A percentile compares a stretch with the other conserved stretches of the same genome.
Conservation (phyloP, 768 basidiomycete species). For the Cyathus striatus region DNA sequence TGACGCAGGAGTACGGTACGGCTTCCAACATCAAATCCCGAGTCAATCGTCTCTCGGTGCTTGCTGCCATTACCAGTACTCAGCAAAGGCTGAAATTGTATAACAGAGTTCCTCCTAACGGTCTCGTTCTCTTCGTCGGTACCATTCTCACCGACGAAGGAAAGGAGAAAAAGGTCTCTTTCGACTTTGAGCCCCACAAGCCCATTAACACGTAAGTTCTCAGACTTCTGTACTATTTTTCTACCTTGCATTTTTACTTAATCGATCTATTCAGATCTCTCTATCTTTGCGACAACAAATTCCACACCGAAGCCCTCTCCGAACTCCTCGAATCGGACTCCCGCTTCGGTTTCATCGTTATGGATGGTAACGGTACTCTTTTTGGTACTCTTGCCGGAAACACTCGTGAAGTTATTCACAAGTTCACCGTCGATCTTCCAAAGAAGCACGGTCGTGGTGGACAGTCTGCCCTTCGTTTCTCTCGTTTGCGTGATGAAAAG, state of each 20-base stretch:
- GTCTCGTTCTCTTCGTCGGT: constrained; percentile 95
- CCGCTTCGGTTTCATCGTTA: constrained; percentile 98
- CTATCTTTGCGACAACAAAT: constrained; percentile 99
- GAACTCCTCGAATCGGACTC: constrained; percentile 97
- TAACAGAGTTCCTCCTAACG: constrained; percentile 93
- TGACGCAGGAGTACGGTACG: constrained; percentile 97
- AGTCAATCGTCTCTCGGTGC: constrained; percentile 94
- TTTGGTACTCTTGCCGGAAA: constrained; percentile 96
- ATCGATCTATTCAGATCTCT: constrained; percentile 58
- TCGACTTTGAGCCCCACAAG: constrained; percentile 98
- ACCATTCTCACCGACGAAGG: constrained; percentile 98
- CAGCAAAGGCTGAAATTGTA: constrained; percentile 97
- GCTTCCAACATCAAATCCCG: constrained; percentile 99
- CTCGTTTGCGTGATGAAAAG: constrained; percentile 97
- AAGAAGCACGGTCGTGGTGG: constrained; percentile 99
- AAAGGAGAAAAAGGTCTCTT: constrained; percentile 98
- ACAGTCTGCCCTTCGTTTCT: constrained; percentile 99
- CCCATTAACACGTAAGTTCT: constrained; percentile 91
- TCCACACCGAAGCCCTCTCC: constrained; percentile 96
- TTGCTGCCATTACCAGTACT: constrained; percentile 97
- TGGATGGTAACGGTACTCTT: constrained; percentile 97
- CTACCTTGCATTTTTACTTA: constrained; percentile 6
- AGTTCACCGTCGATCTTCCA: constrained; percentile 97
- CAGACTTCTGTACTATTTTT: neutral
- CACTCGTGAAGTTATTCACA: constrained; percentile 95